Percentiles rank a stretch among this genome's conserved stretches.
Evolutionary conservation across 2,329 filamentous ascomycete genomes (phyloP).

Genomic region (Arthrinium phaeospermum): DNA sequence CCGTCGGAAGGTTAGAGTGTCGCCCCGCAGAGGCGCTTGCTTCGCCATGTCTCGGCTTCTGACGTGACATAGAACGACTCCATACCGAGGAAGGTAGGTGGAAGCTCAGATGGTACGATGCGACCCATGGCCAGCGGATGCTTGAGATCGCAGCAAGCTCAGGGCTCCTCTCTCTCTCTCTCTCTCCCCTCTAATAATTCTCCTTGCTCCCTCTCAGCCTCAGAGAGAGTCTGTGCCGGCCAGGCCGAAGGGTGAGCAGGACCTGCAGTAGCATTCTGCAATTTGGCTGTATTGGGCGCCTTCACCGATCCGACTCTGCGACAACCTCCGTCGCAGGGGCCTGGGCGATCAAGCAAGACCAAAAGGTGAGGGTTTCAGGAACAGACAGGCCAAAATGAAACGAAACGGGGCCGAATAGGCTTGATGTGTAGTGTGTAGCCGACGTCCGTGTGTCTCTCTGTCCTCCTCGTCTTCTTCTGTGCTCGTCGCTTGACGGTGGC

Average conservation of each 20-base stretch:
- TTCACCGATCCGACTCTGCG: constrained; percentile 20
- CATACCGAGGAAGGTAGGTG: not conserved
- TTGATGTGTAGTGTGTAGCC: not conserved
- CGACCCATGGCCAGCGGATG: not conserved
- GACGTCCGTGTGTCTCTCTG: not conserved
- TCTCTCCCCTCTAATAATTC: not conserved
- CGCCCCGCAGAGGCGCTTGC: constrained; percentile 12
- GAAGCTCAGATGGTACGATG: constrained; percentile 10
- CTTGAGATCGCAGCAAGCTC: not conserved
- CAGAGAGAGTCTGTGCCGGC: not conserved
- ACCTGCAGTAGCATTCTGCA: not conserved
- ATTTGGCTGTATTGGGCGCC: constrained; percentile 6
- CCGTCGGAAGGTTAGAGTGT: not conserved
- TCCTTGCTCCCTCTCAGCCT: too few species aligned
- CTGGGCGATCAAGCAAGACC: constrained; percentile 15
- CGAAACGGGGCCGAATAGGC: constrained; percentile 1
- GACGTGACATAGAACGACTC: constrained; percentile 15
- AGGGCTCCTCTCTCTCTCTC: not conserved
- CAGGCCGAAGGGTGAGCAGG: not conserved
- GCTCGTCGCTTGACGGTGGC: not conserved
- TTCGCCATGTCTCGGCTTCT: constrained; percentile 13
- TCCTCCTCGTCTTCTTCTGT: not conserved
- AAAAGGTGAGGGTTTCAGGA: constrained; percentile 22
- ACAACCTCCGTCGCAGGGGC: constrained; percentile 22
- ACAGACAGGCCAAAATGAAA: constrained; percentile 15